These are phyloP conservation scores for Dactylonectria estremocensis DNA, from an alignment of 2,329 filamentous ascomycete species.

Conservation along the genomic window DNA sequence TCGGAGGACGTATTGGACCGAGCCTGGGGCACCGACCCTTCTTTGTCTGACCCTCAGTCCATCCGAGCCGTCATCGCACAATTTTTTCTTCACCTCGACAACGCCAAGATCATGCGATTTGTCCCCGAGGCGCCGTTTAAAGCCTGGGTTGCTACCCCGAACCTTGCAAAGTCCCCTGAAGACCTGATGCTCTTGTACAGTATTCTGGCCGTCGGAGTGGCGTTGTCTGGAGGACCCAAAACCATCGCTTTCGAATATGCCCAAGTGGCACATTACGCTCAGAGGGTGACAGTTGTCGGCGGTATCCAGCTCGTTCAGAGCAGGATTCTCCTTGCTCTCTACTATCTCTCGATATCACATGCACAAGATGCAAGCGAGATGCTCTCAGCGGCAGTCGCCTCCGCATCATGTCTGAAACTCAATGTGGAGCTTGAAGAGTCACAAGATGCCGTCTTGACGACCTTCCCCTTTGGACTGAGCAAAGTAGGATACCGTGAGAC, in stretches of 20 bases:
- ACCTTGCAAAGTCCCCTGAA: constrained; percentile 57
- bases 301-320: constrained; percentile 76
- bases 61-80: constrained; percentile 57
- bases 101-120: constrained; percentile 59
- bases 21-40: constrained; percentile 67
- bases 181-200: constrained; percentile 65
- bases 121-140: constrained; percentile 59
- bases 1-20: constrained; percentile 65
- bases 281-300: constrained; percentile 48
- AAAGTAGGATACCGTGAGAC: constrained; percentile 74
- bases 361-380: constrained; percentile 74
- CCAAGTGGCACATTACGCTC: constrained; percentile 71
- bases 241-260: constrained; percentile 58
- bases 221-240: constrained; percentile 56
- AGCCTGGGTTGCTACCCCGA: constrained; percentile 54
- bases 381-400: constrained; percentile 73
- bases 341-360: constrained; percentile 75
- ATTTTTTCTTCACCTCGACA: constrained; percentile 61
- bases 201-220: constrained; percentile 57
- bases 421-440: constrained; percentile 73
- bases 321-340: constrained; percentile 76
- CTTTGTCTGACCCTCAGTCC: constrained; percentile 59
- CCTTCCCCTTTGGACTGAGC: constrained; percentile 71
- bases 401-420: constrained; percentile 72
- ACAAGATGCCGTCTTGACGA: constrained; percentile 55